phyloP scores from a whole-genome alignment of 768 basidiomycete species.

The Nidularia sp. region DNA sequence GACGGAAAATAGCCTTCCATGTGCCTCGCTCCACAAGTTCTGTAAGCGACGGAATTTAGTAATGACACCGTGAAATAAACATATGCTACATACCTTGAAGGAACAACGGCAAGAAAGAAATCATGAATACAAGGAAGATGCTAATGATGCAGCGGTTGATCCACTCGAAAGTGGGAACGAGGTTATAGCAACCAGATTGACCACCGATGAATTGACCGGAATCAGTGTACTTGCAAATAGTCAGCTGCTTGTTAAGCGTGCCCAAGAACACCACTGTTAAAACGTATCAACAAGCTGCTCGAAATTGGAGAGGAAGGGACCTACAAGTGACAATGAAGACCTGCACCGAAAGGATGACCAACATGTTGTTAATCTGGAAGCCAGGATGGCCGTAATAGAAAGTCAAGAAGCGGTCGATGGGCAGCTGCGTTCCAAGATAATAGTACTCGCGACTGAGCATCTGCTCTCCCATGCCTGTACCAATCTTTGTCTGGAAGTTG shows the following conservation, averaged over 20 bases:
- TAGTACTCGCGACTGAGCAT: conserved; percentile 99
- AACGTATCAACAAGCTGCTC: conserved; percentile 9
- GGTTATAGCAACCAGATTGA: conserved; percentile 89
- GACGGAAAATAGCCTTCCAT: conserved; percentile 83
- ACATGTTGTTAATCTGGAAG: conserved; percentile 99
- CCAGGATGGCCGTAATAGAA: conserved; percentile 99
- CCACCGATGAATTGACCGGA: conserved; percentile 71
- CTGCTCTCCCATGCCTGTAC: conserved; percentile 99
- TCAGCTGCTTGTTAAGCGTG: conserved; percentile 78
- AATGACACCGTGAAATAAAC: background rate
- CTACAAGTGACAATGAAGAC: conserved; percentile 88
- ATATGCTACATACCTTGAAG: conserved; percentile 66
- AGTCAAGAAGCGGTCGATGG: conserved; percentile 97
- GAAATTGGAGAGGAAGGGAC: conserved; percentile 17
- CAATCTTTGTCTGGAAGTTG: conserved; percentile 99
- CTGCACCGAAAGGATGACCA: conserved; percentile 96
- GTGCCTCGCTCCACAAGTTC: conserved; percentile 96
- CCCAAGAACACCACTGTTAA: conserved; percentile 88
- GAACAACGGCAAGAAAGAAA: conserved; percentile 92
- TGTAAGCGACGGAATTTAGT: conserved; percentile 20
- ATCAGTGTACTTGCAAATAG: conserved; percentile 75
- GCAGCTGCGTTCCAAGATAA: conserved; percentile 95
- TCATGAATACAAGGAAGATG: conserved; percentile 98
- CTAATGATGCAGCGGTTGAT: conserved; percentile 95
- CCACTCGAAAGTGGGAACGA: conserved; percentile 92